Conservation (phyloP, 495 filamentous ascomycete genomes). For the Elaphomyces granulatus region DNA sequence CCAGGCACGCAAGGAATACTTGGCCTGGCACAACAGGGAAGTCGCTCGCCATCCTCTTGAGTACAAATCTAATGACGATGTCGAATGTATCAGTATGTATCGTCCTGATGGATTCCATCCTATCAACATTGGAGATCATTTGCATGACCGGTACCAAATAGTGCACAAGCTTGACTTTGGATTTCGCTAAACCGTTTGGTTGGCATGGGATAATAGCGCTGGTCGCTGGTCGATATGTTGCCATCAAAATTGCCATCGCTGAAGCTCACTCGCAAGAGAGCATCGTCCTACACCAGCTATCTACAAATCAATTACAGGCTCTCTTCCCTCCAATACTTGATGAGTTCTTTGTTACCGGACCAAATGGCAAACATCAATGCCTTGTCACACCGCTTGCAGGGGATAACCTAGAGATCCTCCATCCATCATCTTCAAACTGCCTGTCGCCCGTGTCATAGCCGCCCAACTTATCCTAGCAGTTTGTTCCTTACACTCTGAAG, state of each 20-base stretch:
- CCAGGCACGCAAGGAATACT: too few species aligned
- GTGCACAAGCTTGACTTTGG: slow-evolving; percentile 25
- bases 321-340: slow-evolving; percentile 1
- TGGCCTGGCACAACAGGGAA: too few species aligned
- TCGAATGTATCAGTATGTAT: neutral
- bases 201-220: slow-evolving; percentile 15
- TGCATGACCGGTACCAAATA: slow-evolving; percentile 22
- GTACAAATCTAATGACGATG: neutral
- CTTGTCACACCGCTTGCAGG: slow-evolving; percentile 5
- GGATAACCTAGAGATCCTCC: slow-evolving; percentile 6
- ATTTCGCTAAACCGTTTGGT: slow-evolving; percentile 21
- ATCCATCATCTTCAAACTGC: slow-evolving; percentile 6
- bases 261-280: neutral
- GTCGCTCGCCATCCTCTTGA: too few species aligned
- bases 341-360: slow-evolving; percentile 10
- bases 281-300: neutral
- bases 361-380: slow-evolving; percentile 14
- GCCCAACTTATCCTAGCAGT: slow-evolving; percentile 10
- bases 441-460: slow-evolving; percentile 8
- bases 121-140: slow-evolving; percentile 19
- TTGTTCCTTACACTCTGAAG: slow-evolving; percentile 17
- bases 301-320: neutral
- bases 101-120: slow-evolving; percentile 7
- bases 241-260: slow-evolving; percentile 15
- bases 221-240: slow-evolving; percentile 17